Evolutionary conservation across 23 red algal species (phyloP).

Genomic region (Chondrus crispus): DNA sequence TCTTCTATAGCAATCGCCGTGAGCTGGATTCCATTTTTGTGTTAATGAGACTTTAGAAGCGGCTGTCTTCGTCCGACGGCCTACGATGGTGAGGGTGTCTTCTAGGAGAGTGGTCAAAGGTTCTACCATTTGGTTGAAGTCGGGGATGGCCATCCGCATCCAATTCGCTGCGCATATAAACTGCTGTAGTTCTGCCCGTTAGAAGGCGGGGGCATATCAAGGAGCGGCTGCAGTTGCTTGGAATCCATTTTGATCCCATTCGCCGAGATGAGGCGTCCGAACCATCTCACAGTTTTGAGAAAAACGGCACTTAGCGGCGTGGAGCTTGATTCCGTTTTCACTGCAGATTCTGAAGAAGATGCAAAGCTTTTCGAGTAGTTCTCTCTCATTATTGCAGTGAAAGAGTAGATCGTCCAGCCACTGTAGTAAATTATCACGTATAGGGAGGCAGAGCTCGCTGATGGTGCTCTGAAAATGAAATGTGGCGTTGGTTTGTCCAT

Average conservation of each 20-base stretch:
- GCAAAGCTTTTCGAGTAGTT: neutral
- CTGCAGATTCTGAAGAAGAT: neutral
- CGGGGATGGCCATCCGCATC: neutral
- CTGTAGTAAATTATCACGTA: neutral
- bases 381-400: neutral
- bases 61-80: neutral
- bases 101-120: neutral
- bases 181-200: constrained; percentile 21
- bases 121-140: neutral
- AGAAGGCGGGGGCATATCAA: neutral
- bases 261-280: neutral
- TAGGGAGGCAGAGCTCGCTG: neutral
- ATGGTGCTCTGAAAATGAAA: neutral
- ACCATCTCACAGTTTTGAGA: constrained; percentile 18
- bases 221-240: neutral
- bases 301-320: neutral
- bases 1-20: neutral
- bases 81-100: neutral
- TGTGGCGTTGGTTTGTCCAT: neutral
- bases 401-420: neutral
- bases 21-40: neutral
- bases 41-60: neutral
- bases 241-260: neutral
- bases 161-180: constrained; percentile 7
- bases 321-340: neutral